Percentiles rank a stretch among this genome's conserved stretches.
phyloP scores from a whole-genome alignment of 768 basidiomycete species.

The Naganishia onofrii region DNA sequence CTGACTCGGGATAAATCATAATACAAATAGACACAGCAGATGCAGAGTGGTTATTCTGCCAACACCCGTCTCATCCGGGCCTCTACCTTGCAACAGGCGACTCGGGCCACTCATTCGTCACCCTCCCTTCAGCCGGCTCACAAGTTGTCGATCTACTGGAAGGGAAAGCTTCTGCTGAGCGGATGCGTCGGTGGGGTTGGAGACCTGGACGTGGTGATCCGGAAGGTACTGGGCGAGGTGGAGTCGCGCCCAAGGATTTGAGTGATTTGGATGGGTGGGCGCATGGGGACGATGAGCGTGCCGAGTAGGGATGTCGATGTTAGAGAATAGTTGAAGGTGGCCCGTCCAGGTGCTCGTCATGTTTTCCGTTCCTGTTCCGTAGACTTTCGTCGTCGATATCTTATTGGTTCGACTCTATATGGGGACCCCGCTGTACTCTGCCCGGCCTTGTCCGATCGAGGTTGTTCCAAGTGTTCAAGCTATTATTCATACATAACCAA shows the following conservation, averaged over 20 bases:
- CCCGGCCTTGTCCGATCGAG: too few species aligned
- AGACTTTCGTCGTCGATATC: neutral
- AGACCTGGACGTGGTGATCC: conserved; percentile 5
- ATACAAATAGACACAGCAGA: conserved; percentile 40
- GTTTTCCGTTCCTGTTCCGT: conserved; percentile 1
- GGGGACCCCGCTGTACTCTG: neutral
- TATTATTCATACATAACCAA: too few species aligned
- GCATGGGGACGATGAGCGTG: conserved; percentile 32
- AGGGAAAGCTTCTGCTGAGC: conserved; percentile 35
- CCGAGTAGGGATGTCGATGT: neutral
- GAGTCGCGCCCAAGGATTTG: conserved; percentile 36
- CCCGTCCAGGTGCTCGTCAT: too few species aligned
- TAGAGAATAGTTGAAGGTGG: neutral
- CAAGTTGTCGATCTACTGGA: conserved; percentile 46
- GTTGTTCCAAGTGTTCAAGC: too few species aligned
- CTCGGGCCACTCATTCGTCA: conserved; percentile 45
- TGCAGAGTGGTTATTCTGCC: conserved; percentile 41
- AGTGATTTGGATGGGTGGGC: conserved; percentile 39
- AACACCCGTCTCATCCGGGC: conserved; percentile 42
- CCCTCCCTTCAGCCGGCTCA: conserved; percentile 42
- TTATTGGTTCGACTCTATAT: neutral
- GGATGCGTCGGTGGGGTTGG: conserved; percentile 1
- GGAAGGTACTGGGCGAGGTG: neutral
- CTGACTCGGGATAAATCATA: neutral
- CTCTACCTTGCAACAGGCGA: conserved; percentile 48